A percentile compares a stretch with the other conserved stretches of the same genome.
Conservation (phyloP, 2,329 filamentous ascomycete species). For the Fusarium sp. region DNA sequence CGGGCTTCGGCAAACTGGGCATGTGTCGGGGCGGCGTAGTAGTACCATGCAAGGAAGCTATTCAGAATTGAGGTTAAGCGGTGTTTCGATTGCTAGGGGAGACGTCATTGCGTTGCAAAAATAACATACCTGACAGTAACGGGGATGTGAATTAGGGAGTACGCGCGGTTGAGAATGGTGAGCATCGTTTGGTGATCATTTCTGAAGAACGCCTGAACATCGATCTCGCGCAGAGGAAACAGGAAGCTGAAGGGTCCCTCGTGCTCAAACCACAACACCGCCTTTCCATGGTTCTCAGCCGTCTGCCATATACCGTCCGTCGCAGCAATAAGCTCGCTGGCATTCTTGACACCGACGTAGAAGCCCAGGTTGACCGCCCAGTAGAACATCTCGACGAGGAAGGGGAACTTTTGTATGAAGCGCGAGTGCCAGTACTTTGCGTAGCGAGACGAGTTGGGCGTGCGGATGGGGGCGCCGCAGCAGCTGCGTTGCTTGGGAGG, state of each 20-base stretch:
- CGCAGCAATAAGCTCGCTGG: constrained; percentile 50
- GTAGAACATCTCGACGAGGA: constrained; percentile 79
- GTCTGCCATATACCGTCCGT: constrained; percentile 63
- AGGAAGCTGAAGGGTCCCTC: constrained; percentile 60
- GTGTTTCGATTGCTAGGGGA: background rate
- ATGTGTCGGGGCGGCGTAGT: constrained; percentile 62
- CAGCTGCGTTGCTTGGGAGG: constrained; percentile 62
- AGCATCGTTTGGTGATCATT: constrained; percentile 63
- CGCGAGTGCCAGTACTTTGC: constrained; percentile 69
- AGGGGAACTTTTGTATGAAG: constrained; percentile 73
- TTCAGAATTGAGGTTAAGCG: background rate
- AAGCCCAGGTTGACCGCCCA: constrained; percentile 74
- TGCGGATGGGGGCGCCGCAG: constrained; percentile 62
- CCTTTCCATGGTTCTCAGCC: constrained; percentile 65
- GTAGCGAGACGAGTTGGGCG: constrained; percentile 71
- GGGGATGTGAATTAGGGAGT: constrained; percentile 70
- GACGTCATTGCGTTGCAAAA: background rate
- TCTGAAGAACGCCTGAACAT: constrained; percentile 68
- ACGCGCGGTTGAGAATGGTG: constrained; percentile 67
- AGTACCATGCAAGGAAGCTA: constrained; percentile 73
- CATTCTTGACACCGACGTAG: constrained; percentile 56
- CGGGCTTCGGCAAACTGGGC: constrained; percentile 52
- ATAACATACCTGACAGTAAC: constrained; percentile 64
- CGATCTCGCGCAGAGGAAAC: constrained; percentile 63
- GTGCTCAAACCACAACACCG: constrained; percentile 66